Percentiles rank a stretch among this genome's conserved stretches.
phyloP scores from a whole-genome alignment of 352 stramenopile species.

The Thalassiosira delicatula region DNA sequence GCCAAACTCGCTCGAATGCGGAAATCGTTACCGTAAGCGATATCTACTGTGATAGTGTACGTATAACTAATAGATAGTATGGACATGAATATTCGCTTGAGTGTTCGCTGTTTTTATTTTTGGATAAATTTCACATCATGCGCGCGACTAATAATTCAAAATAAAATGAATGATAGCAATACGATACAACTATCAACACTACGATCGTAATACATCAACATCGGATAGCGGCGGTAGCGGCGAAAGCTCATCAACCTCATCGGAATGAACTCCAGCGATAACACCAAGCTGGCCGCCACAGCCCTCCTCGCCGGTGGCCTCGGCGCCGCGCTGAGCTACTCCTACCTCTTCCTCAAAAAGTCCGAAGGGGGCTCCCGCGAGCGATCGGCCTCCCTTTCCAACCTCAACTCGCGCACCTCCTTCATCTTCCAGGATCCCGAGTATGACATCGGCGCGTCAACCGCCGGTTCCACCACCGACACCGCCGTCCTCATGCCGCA shows the following conservation, averaged over 20 bases:
- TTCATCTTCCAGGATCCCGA: slow-evolving; percentile 57
- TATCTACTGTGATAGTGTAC: not conserved
- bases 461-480: slow-evolving; percentile 16
- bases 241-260: no score
- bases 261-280: slow-evolving; percentile 32
- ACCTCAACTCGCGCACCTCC: slow-evolving; percentile 22
- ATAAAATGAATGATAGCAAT: no score
- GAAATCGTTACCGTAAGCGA: not conserved
- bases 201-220: no score
- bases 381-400: not conserved
- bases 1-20: not conserved
- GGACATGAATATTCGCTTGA: no score
- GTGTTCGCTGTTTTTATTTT: no score
- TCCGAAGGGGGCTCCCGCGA: not conserved
- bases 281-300: slow-evolving; percentile 48
- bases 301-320: slow-evolving; percentile 43
- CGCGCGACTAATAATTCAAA: no score
- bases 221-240: no score
- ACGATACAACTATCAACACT: no score
- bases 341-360: slow-evolving; percentile 35
- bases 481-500: slow-evolving; percentile 74
- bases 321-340: slow-evolving; percentile 51
- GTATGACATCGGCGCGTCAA: slow-evolving; percentile 26
- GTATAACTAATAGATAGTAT: no score
- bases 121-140: no score